Evolutionary conservation across 2,329 filamentous ascomycete species (phyloP).

Genomic region (Beauveria brongniartii): DNA sequence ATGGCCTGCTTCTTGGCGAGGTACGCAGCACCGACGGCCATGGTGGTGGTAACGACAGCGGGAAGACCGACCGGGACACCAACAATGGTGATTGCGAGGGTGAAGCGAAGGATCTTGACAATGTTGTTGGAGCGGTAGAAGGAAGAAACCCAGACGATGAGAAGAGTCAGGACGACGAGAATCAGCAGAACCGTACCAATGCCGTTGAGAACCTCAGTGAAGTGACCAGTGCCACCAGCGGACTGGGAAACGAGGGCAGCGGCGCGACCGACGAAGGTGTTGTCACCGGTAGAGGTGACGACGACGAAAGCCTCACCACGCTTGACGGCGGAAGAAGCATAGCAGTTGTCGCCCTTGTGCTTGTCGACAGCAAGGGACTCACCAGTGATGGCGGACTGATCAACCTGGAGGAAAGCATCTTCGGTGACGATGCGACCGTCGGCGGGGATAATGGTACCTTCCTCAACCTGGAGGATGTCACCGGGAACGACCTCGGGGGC

Average conservation of each 20-base stretch:
- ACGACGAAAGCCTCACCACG: slow-evolving; percentile 80
- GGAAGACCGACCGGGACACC: slow-evolving; percentile 91
- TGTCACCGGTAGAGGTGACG: slow-evolving; percentile 77
- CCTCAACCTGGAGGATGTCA: slow-evolving; percentile 83
- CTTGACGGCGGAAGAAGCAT: slow-evolving; percentile 82
- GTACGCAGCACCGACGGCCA: slow-evolving; percentile 88
- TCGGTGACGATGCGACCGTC: slow-evolving; percentile 82
- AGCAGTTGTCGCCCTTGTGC: slow-evolving; percentile 72
- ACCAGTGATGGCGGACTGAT: slow-evolving; percentile 86
- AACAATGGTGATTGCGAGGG: slow-evolving; percentile 81
- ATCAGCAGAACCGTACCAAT: slow-evolving; percentile 71
- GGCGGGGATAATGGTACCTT: slow-evolving; percentile 84
- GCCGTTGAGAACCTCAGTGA: slow-evolving; percentile 82
- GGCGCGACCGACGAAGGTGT: slow-evolving; percentile 82
- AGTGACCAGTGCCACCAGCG: slow-evolving; percentile 68
- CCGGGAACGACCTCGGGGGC: slow-evolving; percentile 79
- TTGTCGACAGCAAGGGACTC: slow-evolving; percentile 90
- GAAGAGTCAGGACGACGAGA: slow-evolving; percentile 70
- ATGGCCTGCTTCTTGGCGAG: slow-evolving; percentile 89
- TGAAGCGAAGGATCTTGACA: slow-evolving; percentile 72
- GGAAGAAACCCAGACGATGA: slow-evolving; percentile 77
- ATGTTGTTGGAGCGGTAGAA: slow-evolving; percentile 85
- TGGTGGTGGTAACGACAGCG: slow-evolving; percentile 87
- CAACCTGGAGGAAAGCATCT: slow-evolving; percentile 77
- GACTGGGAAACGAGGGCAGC: slow-evolving; percentile 78